Conservation (phyloP, 345 rosid genomes). For the Gossypium anomalum region DNA sequence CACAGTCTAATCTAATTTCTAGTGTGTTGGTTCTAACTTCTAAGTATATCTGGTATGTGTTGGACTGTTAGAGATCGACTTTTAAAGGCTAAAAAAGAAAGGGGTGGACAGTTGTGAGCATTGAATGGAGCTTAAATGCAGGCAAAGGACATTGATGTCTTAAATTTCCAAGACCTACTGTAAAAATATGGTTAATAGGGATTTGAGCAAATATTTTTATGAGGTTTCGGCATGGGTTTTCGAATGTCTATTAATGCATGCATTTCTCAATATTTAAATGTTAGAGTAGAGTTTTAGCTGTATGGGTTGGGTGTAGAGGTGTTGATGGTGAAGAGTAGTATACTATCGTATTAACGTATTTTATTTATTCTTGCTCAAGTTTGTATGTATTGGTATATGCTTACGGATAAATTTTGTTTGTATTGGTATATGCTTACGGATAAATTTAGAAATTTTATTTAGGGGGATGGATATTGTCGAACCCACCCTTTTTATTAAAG, state of each 20-base stretch:
- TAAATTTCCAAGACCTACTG: neutral
- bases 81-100: constrained; percentile 22
- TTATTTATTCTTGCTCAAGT: too few relatives aligned
- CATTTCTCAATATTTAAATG: too few relatives aligned
- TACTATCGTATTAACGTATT: too few relatives aligned
- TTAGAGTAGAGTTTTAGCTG: too few relatives aligned
- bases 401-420: too few relatives aligned
- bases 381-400: too few relatives aligned
- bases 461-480: too few relatives aligned
- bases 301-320: too few relatives aligned
- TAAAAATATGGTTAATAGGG: neutral
- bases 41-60: neutral
- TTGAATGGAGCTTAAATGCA: constrained; percentile 4
- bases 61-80: neutral
- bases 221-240: neutral
- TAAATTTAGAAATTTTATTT: too few relatives aligned
- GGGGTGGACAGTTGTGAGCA: constrained; percentile 2
- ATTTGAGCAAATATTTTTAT: neutral
- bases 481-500: too few relatives aligned
- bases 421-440: too few relatives aligned
- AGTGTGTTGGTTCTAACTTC: neutral
- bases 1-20: neutral
- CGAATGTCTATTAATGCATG: neutral
- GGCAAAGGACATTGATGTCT: neutral
- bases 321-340: too few relatives aligned